phyloP scores from a whole-genome alignment of 2,329 filamentous ascomycete species.

The Fusarium keratoplasticum region DNA sequence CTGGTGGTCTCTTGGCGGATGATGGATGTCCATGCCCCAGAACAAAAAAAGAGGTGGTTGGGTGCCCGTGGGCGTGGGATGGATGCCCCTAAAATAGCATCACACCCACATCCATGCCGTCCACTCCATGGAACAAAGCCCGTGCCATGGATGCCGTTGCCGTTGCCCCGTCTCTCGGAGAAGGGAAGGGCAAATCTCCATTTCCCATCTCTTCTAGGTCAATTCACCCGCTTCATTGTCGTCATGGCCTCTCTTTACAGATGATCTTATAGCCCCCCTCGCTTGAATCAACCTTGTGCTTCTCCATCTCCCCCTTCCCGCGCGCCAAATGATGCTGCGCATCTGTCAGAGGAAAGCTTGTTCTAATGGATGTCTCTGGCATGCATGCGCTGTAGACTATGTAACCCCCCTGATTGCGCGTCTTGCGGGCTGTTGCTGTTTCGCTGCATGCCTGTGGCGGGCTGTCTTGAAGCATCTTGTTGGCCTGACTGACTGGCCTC shows the following conservation, averaged over 20 bases:
- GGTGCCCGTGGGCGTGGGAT: conserved; percentile 15
- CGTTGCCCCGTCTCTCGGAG: conserved; percentile 15
- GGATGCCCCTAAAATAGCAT: conserved; percentile 31
- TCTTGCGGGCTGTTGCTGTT: neutral
- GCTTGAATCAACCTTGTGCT: conserved; percentile 13
- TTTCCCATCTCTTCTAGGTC: neutral
- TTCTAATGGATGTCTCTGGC: conserved; percentile 7
- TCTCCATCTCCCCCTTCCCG: neutral
- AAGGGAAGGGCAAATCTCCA: neutral
- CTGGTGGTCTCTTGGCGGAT: neutral
- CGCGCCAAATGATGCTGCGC: conserved; percentile 9
- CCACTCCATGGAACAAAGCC: neutral
- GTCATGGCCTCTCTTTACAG: conserved; percentile 26
- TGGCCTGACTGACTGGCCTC: neutral
- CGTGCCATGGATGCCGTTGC: conserved; percentile 12
- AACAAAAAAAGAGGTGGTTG: conserved; percentile 9
- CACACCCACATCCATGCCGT: conserved; percentile 7
- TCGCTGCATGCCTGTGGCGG: neutral
- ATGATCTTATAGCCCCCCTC: conserved; percentile 28
- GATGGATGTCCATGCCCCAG: neutral
- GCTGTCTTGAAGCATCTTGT: neutral
- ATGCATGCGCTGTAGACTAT: neutral
- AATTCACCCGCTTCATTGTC: conserved; percentile 24
- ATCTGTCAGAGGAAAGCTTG: conserved; percentile 19
- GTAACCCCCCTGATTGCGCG: conserved; percentile 4